Evolutionary conservation across 495 filamentous ascomycete genomes (phyloP), one percentile per base, ranked within the genome.

Genomic region (Talaromyces stipitatus): DNA sequence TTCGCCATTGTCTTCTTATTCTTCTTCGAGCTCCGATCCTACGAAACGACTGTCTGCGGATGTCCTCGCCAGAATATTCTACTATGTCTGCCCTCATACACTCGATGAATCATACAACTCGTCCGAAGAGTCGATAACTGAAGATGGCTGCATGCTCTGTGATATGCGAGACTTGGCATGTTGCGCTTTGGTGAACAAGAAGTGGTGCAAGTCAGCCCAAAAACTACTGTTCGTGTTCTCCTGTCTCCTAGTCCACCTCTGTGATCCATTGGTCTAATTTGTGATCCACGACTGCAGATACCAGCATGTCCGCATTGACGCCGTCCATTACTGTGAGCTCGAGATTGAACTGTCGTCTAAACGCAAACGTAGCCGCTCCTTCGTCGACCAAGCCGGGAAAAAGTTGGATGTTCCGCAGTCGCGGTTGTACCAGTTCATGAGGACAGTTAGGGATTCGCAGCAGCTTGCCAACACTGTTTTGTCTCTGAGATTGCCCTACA

Each of bases 91-190:
- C 60, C 92, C 94, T 14, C 94, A 97, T 70, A 72, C 83, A 18
- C 66, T 71, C 20, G 91, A 98, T 66, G 74, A 86, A 58, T 85
- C 76, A 55, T 96, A 92, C 69, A 82, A 85, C 50, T 84, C 83
- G 22, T 91, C 88, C 55, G 94, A 97, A 72, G 81, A 89, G 65
- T 91, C 88, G 43, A 82, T 86, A 60, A 78, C 86, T 43, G 89
- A 86, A 61, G 85, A 91, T 81, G 87, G 85, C 59, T 98, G 94
- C 71, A 92, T 92, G 89, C 84, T 96, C 26, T 98, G 94, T 76
- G 91, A 96, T 74, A 81, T 95, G 76, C 87, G 92, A 60, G 92
- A 97, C 67, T 80, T 98, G 56, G 85, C 90, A 41, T 84, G 87
- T 64, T 91, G 88, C 69, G 80, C 84, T 20, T 73, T 79, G 58